Conservation (phyloP, 139 green algal species). For the Micractinium sp. region DNA sequence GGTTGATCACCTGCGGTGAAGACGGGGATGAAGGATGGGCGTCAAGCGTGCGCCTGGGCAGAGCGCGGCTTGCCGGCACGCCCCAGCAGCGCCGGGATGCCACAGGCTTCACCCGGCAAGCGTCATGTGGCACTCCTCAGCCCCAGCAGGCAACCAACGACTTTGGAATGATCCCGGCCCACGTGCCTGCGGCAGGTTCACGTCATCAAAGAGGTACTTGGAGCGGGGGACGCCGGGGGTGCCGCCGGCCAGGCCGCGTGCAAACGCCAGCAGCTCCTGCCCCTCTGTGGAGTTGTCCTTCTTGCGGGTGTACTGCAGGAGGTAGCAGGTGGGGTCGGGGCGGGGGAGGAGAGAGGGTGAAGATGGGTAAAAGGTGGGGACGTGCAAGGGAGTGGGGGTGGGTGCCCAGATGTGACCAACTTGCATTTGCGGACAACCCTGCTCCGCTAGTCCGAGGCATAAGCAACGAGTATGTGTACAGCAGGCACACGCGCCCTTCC, state of each 20-base stretch:
- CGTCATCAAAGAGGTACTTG: constrained; percentile 70
- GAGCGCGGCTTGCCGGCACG: no score
- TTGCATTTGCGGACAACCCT: no score
- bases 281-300: background rate
- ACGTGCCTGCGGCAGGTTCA: constrained; percentile 76
- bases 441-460: no score
- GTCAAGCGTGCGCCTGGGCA: no score
- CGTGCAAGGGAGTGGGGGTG: background rate
- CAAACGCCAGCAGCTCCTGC: constrained; percentile 61
- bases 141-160: background rate
- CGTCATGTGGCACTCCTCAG: background rate
- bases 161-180: background rate
- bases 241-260: constrained; percentile 66
- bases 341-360: background rate
- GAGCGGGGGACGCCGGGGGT: constrained; percentile 36
- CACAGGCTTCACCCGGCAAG: background rate
- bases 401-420: background rate
- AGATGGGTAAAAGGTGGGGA: background rate
- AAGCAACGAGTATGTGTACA: no score
- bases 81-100: no score
- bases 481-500: no score
- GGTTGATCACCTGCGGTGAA: constrained; percentile 67
- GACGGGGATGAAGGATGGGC: background rate
- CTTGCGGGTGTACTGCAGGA: constrained; percentile 41
- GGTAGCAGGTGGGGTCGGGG: background rate